phyloP scores from a whole-genome alignment of 176 grass and related monocot species.

The Aegilops umbellulata region DNA sequence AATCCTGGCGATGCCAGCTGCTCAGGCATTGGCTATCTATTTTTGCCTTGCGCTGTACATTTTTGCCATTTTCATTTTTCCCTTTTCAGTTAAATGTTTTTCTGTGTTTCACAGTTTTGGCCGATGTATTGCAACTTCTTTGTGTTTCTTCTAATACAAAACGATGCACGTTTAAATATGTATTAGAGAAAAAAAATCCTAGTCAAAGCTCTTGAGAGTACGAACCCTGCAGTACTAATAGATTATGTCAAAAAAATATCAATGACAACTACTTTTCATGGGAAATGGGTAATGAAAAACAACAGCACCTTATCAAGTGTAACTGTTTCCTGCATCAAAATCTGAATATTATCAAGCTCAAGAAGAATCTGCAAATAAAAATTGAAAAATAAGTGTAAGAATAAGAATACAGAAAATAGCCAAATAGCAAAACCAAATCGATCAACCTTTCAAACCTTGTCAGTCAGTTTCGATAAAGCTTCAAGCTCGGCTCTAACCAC shows the following conservation, averaged over 20 bases:
- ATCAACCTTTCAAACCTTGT: conserved; percentile 56
- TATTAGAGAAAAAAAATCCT: background rate
- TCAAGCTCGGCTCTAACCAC: conserved; percentile 65
- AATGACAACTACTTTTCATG: background rate
- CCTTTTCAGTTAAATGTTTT: background rate
- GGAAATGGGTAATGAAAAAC: conserved; percentile 16
- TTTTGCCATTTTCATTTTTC: background rate
- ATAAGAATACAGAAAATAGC: conserved; percentile 22
- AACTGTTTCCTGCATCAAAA: conserved; percentile 52
- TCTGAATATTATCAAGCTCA: conserved; percentile 65
- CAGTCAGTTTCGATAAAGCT: conserved; percentile 66
- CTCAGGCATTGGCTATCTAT: background rate
- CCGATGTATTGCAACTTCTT: background rate
- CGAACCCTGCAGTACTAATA: conserved; percentile 2
- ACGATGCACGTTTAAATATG: background rate
- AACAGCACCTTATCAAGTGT: conserved; percentile 55
- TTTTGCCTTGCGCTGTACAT: background rate
- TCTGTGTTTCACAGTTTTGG: background rate
- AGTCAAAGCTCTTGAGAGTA: background rate
- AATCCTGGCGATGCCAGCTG: too few species aligned
- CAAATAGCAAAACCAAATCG: conserved; percentile 24
- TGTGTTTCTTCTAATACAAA: background rate
- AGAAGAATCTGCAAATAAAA: conserved; percentile 51
- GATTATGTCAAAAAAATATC: background rate
- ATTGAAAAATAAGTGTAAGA: conserved; percentile 14